Base-by-base conservation (phyloP, 257 asterid species). In the Fraxinus quadrangulata region DNA sequence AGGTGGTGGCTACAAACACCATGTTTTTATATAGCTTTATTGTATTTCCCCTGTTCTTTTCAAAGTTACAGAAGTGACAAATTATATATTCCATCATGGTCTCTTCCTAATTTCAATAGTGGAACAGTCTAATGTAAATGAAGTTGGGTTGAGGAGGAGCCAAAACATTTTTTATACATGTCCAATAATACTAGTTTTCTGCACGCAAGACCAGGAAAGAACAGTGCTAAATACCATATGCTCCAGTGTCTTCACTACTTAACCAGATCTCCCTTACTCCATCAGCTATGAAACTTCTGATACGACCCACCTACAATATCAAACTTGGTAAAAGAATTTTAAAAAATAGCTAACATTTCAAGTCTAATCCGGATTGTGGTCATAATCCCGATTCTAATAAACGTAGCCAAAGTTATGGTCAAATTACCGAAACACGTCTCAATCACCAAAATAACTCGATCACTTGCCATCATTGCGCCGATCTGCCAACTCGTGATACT, bases 241-340 rank as follows among this genome's bases (percentile, higher is more conserved):
- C 99, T 81, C 99, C 98, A 72, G 99, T 93, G 87, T 95, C 99
- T 87, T 95, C 99, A 79, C 99, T 95, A 74, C 99, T 93, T 88
- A 95, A 87, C 99, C 99, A 95, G 87, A 95, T 86, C 88, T 95
- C 99, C 88, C 88, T 90, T 79, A 93, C 98, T 66, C 99, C 99
- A 87, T 95, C 99, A 80, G 91, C 96, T 79, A 93, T 83, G 54
- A 90, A 97, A 85, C 83, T 76, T 87, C 89, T 90, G 67, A 93
- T 97, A 83, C 98, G 98, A 42, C 90, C 92, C 70, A 84, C 92
- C 99, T 95, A 85, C 80, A 85, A 79, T 30, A 70, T 67, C 12
- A 75, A 19, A 45, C 40, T 74, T 47, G 56, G 77, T 78, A 65
- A 69, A 76, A 75, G 26, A 65, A 61, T 39, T 56, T 28, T 0